phyloP scores from a whole-genome alignment of 2,329 filamentous ascomycete species.

The Trichoderma sp. region DNA sequence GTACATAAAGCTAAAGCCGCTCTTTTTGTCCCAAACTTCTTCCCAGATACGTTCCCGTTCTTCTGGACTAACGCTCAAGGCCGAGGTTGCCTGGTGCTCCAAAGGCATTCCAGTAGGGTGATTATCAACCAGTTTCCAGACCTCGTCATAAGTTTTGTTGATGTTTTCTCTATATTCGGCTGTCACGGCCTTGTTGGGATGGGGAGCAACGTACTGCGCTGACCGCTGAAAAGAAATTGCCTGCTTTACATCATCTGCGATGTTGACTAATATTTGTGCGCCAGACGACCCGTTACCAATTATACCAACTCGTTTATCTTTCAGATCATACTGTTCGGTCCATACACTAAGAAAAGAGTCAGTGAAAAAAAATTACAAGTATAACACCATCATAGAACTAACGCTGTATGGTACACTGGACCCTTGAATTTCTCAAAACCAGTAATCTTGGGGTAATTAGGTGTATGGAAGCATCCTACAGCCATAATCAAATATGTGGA shows the following conservation, averaged over 20 bases:
- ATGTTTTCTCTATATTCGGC: not conserved
- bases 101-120: not conserved
- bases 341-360: not conserved
- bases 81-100: not conserved
- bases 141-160: slow-evolving; percentile 3
- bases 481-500: not conserved
- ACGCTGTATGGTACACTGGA: not conserved
- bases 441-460: not conserved
- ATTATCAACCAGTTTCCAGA: not conserved
- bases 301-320: not conserved
- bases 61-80: slow-evolving; percentile 6
- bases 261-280: not conserved
- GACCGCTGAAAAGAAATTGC: slow-evolving; percentile 6
- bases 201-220: not conserved
- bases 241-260: slow-evolving; percentile 3
- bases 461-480: not conserved
- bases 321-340: not conserved
- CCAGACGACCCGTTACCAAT: slow-evolving; percentile 6
- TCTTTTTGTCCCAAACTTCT: not conserved
- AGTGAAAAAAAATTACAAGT: not conserved
- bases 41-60: slow-evolving; percentile 6
- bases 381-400: not conserved
- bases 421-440: not conserved
- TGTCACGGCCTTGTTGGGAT: not conserved
- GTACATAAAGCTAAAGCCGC: not conserved